Evolutionary conservation across 192 early-diverging fungal species (phyloP).

Genomic region (Mortierella claussenii): DNA sequence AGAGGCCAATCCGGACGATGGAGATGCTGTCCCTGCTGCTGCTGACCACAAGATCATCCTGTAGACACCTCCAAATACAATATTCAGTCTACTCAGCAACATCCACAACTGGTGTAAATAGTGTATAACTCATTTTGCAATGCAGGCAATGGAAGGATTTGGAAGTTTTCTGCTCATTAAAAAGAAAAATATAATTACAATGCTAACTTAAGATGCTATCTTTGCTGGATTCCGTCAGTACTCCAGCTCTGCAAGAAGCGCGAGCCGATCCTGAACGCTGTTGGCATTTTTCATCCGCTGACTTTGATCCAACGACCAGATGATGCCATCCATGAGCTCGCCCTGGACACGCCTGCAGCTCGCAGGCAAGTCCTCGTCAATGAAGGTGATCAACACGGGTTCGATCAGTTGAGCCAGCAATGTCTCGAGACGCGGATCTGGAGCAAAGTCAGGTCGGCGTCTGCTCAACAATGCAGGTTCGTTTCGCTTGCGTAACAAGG

Average conservation of each 20-base stretch:
- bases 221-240: too few relatives aligned
- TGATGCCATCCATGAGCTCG: conserved; percentile 42
- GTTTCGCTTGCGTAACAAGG: not conserved
- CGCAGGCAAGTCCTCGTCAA: conserved; percentile 38
- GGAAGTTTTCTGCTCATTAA: too few relatives aligned
- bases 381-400: conserved; percentile 29
- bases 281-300: not conserved
- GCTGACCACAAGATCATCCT: too few relatives aligned
- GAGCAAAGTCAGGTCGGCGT: conserved; percentile 12
- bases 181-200: too few relatives aligned
- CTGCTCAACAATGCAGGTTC: not conserved
- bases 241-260: conserved; percentile 26
- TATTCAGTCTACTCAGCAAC: too few relatives aligned
- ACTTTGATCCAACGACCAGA: conserved; percentile 32
- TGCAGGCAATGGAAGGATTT: too few relatives aligned
- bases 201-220: too few relatives aligned
- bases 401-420: conserved; percentile 36
- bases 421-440: conserved; percentile 26
- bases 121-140: too few relatives aligned
- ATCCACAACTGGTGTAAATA: too few relatives aligned
- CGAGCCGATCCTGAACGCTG: conserved; percentile 18
- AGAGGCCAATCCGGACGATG: too few relatives aligned
- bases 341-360: conserved; percentile 43
- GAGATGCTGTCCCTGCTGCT: too few relatives aligned
- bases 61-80: too few relatives aligned